Base-by-base conservation (phyloP, 306 rosid species). In the Abrus pulchellus region DNA sequence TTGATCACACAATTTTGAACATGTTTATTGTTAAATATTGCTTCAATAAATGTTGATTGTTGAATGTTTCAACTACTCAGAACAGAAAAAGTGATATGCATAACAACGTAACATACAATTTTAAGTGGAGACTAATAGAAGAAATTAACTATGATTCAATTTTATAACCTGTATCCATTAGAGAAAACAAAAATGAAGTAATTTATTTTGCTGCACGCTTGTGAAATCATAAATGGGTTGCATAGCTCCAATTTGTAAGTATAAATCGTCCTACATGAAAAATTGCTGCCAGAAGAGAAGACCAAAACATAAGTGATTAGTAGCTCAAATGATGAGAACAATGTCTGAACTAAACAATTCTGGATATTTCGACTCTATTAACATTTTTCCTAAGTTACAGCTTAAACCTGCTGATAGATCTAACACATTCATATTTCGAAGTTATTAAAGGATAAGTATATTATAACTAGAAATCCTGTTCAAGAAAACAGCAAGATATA, bases 401-500 rank as follows among this genome's bases (percentile, higher is more conserved):
- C 70, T 45, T 60, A 59, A 62, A 14, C 49, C 69, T 30, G 33
- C 44, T 57, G 68, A 56, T 48, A 75, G 5, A 20, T 30, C 50
- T 50, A n/a, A 28, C 12, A 48, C 36, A 67, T 43, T 68, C n/a
- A 11, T 59, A 49, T 47, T 47, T 64, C 52, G 14, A 5, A 36
- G 38, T 13, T 66, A 34, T 40, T 38, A 40, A 30, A 41, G 68
- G 57, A 9, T 8, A 38, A 27, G 57, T 29, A 47, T 9, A 47
- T 33, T 34, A 14, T 48, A 52, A 34, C 11, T 36, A 30, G 32
- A 67, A 41, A 66, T 76, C 82, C 55, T 66, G 57, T 48, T 77
- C 27, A 43, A 66, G 66, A 66, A 38, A 50, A 33, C 30, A 77
- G 49, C 52, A 20, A 36, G 36, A 52, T 3, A 45, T 20, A 2